Conservation (phyloP, 2,329 filamentous ascomycete species). For the Kalmusia sp. region DNA sequence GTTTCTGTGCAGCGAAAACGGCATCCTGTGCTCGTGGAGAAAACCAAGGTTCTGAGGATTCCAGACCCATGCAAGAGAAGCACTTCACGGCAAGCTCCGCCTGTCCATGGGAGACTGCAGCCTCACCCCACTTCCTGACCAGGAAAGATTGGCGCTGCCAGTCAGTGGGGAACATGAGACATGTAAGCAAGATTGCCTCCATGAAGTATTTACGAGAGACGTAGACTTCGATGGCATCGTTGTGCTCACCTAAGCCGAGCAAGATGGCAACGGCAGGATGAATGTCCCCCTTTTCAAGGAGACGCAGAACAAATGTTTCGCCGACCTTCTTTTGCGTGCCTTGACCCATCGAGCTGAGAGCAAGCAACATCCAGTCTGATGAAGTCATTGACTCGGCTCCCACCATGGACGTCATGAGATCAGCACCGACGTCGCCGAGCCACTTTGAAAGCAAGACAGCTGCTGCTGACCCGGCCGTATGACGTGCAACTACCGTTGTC, state of each 20-base stretch:
- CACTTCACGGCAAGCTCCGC: slow-evolving; percentile 90
- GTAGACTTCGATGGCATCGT: slow-evolving; percentile 96
- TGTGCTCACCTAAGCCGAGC: slow-evolving; percentile 87
- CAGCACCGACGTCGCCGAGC: slow-evolving; percentile 84
- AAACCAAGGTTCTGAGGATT: slow-evolving; percentile 85
- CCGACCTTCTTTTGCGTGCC: slow-evolving; percentile 87
- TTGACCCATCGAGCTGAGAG: slow-evolving; percentile 82
- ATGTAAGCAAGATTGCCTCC: slow-evolving; percentile 90
- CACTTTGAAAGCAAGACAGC: slow-evolving; percentile 88
- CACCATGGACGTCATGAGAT: slow-evolving; percentile 78
- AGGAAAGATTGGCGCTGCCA: slow-evolving; percentile 92
- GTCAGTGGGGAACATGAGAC: slow-evolving; percentile 79
- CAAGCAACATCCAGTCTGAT: slow-evolving; percentile 96
- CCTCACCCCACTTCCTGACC: slow-evolving; percentile 93
- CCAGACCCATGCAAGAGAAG: slow-evolving; percentile 88
- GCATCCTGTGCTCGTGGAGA: slow-evolving; percentile 78
- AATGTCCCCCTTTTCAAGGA: slow-evolving; percentile 88
- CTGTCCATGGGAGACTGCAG: slow-evolving; percentile 84
- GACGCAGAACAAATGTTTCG: slow-evolving; percentile 85
- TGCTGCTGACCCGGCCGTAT: slow-evolving; percentile 75
- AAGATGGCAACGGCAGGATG: slow-evolving; percentile 93
- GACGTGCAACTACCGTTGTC: slow-evolving; percentile 64
- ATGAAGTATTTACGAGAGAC: slow-evolving; percentile 89
- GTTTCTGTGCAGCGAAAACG: slow-evolving; percentile 62
- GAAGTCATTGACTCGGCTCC: slow-evolving; percentile 86